Evolutionary conservation across 768 basidiomycete genomes (phyloP).

Genomic region (Boletus fagicola): DNA sequence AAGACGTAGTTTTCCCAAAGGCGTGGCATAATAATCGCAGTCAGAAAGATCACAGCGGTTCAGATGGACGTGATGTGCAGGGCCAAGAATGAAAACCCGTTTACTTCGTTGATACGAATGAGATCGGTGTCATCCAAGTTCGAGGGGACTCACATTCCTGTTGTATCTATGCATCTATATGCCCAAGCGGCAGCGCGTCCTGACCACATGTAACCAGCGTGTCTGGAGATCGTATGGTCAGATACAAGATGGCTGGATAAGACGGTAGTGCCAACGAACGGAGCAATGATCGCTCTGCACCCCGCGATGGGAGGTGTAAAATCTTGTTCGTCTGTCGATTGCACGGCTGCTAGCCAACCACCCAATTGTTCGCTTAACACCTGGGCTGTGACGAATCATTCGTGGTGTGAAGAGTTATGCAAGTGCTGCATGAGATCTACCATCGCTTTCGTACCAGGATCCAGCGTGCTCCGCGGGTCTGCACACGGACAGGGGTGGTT

Average conservation of each 20-base stretch:
- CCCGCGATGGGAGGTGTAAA: constrained; percentile 67
- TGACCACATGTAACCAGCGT: constrained; percentile 95
- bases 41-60: constrained; percentile 81
- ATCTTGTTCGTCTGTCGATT: constrained; percentile 41
- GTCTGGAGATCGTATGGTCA: constrained; percentile 47
- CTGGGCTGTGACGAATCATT: constrained; percentile 40
- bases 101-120: constrained; percentile 49
- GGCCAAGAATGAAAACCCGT: constrained; percentile 91
- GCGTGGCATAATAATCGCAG: constrained; percentile 80
- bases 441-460: constrained; percentile 81
- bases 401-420: constrained; percentile 13
- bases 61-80: constrained; percentile 90
- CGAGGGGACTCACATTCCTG: constrained; percentile 64
- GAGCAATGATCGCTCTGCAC: constrained; percentile 89
- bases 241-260: not conserved
- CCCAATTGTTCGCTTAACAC: constrained; percentile 62
- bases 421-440: constrained; percentile 38
- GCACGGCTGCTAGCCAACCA: constrained; percentile 60
- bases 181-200: constrained; percentile 96
- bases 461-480: constrained; percentile 82
- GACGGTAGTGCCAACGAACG: constrained; percentile 52
- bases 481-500: not conserved
- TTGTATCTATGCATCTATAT: constrained; percentile 82
- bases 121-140: constrained; percentile 1
- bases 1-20: constrained; percentile 77